Percentiles rank a stretch among this genome's conserved stretches.
phyloP scores from a whole-genome alignment of 1,284 basidiomycete genomes.

The Moniliella sp. region DNA sequence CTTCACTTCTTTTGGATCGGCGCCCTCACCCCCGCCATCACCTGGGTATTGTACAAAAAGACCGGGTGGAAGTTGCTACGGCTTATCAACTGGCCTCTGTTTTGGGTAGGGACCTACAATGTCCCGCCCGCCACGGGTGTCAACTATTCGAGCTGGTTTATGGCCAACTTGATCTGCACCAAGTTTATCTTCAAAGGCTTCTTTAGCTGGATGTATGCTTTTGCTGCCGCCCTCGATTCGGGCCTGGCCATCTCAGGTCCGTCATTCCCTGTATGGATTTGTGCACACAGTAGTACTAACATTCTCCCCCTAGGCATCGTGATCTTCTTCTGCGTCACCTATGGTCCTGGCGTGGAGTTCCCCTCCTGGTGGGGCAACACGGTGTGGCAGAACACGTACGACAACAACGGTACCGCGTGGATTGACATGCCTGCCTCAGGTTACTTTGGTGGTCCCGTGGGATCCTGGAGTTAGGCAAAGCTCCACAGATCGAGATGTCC shows the following conservation, averaged over 20 bases:
- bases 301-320: constrained; percentile 4
- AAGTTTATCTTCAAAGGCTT: constrained; percentile 38
- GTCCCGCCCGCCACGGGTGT: constrained; percentile 26
- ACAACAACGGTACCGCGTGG: too few species aligned
- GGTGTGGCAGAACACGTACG: constrained; percentile 12
- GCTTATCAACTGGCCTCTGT: constrained; percentile 13
- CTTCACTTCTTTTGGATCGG: constrained; percentile 21
- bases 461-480: too few species aligned
- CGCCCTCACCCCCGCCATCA: constrained; percentile 11
- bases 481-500: too few species aligned
- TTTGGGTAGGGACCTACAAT: constrained; percentile 19
- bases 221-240: constrained; percentile 33
- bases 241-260: constrained; percentile 33
- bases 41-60: constrained; percentile 11
- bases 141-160: constrained; percentile 23
- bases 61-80: constrained; percentile 25
- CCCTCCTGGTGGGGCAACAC: constrained; percentile 25
- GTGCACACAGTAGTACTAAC: neutral
- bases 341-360: constrained; percentile 20
- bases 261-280: constrained; percentile 10
- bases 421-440: too few species aligned
- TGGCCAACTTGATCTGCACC: constrained; percentile 29
- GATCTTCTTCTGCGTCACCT: constrained; percentile 8
- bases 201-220: constrained; percentile 34
- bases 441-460: too few species aligned